A percentile compares a stretch with the other conserved stretches of the same genome.
phyloP scores from a whole-genome alignment of 495 filamentous ascomycete species.

The Amorphotheca resinae region DNA sequence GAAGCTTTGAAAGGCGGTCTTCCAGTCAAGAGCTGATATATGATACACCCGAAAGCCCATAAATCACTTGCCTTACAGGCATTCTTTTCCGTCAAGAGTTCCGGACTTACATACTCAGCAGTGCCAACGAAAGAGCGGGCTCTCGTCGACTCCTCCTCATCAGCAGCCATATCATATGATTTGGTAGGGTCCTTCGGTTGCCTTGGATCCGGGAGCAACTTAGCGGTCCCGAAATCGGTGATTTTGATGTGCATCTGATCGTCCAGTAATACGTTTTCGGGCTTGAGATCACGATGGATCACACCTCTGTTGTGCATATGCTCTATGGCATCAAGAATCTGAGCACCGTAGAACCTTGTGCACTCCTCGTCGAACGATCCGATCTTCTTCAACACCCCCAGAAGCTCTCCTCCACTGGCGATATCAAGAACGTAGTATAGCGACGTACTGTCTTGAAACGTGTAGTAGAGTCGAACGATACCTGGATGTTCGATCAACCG shows the following conservation, averaged over 20 bases:
- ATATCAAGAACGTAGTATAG: constrained; percentile 96
- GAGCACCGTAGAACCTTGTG: constrained; percentile 84
- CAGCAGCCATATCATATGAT: constrained; percentile 7
- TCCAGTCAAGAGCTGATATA: constrained; percentile 89
- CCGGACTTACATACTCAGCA: constrained; percentile 96
- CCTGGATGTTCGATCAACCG: constrained; percentile 92
- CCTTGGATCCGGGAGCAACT: constrained; percentile 60
- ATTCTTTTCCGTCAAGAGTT: constrained; percentile 87
- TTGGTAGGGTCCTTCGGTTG: constrained; percentile 10
- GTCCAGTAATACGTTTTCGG: constrained; percentile 92
- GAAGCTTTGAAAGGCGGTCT: constrained; percentile 92
- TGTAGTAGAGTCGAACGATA: constrained; percentile 95
- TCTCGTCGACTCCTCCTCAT: constrained; percentile 49
- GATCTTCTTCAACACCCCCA: constrained; percentile 88
- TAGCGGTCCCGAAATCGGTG: constrained; percentile 97
- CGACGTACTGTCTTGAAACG: constrained; percentile 92
- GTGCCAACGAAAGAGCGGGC: constrained; percentile 96
- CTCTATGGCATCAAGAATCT: constrained; percentile 92
- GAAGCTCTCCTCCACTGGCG: constrained; percentile 80
- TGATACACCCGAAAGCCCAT: constrained; percentile 99
- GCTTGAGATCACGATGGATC: constrained; percentile 94
- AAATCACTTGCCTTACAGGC: constrained; percentile 96
- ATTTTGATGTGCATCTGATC: constrained; percentile 97
- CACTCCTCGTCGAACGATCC: constrained; percentile 93
- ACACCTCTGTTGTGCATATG: constrained; percentile 97